Evolutionary conservation across 768 basidiomycete genomes (phyloP), one percentile per base, ranked within the genome.

Genomic region (Guyanaporus albipodus): DNA sequence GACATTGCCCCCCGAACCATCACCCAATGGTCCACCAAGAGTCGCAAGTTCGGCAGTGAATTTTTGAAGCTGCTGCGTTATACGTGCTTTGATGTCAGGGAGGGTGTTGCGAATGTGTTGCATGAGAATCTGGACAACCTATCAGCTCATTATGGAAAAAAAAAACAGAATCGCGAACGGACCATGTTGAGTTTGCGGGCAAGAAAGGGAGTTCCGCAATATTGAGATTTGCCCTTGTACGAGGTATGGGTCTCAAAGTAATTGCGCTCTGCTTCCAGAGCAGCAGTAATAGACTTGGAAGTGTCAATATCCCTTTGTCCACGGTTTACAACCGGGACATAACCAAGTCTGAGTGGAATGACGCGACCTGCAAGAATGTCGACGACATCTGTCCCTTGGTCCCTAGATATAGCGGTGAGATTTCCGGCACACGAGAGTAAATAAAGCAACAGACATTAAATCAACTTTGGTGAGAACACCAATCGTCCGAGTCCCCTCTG

Each of bases 391-490:
- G 95, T 98, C 44, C 96, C 96, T 60, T 78, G 79, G 73, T 99
- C 95, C 91, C 91, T 95, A 49, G 49, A 42, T 54, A 31, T 7
- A 23, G 8, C 27, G n/a, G 23, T 62, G 23, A 62, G 44, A 45
- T 7, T 33, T 18, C 14, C 24, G 21, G 24, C 33, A 28, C 1
- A 31, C 1, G 11, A 48, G 21, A 33, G n/a, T 29, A 29, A 47
- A 17, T 24, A 18, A 38, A 36, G 48, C 42, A 4, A 78, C 89
- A 57, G 57, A 94, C 96, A 99, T 99, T 54, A 99, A 74, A 68
- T 99, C 96, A 42, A 98, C 88, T 70, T 99, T 99, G 12, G 96
- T 99, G 60, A 98, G 71, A 17, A 99, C 96, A 77, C 96, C 96
- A 55, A 99, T 97, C 18, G 96, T 99, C 61, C 95, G 78, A 33